These are phyloP conservation scores for Hippophae tibetana DNA, from an alignment of 306 rosid genomes.

Conservation along the genomic window DNA sequence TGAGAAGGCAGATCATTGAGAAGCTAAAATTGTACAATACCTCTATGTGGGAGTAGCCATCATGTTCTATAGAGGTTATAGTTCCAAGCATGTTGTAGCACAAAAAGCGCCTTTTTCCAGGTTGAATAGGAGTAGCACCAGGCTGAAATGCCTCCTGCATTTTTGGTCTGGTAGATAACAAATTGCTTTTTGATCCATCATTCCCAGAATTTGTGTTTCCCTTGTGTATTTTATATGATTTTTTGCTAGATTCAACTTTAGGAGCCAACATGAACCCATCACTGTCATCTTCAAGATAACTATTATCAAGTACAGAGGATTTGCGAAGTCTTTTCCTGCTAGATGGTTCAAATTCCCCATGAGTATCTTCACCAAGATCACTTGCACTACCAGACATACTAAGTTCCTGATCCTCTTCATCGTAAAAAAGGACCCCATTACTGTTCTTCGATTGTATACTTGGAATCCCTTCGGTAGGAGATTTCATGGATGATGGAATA, in stretches of 20 bases:
- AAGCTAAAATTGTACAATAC: conserved; percentile 19
- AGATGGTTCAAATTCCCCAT: conserved; percentile 48
- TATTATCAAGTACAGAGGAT: conserved; percentile 33
- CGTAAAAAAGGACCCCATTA: conserved; percentile 71
- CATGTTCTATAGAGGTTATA: conserved; percentile 71
- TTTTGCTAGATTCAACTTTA: conserved; percentile 55
- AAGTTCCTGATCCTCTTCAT: conserved; percentile 62
- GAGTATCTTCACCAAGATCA: conserved; percentile 67
- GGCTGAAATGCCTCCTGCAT: conserved; percentile 91
- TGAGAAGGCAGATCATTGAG: conserved; percentile 4
- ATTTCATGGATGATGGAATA: conserved; percentile 85
- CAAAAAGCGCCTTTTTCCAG: conserved; percentile 73
- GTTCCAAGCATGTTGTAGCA: conserved; percentile 94
- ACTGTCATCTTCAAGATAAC: conserved; percentile 35
- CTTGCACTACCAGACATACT: conserved; percentile 58
- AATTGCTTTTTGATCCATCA: conserved; percentile 29
- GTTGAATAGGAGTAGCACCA: conserved; percentile 74
- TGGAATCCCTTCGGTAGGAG: conserved; percentile 85
- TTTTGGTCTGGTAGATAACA: conserved; percentile 32
- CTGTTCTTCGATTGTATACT: conserved; percentile 36
- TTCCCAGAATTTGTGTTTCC: conserved; percentile 35
- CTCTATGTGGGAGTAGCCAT: conserved; percentile 91
- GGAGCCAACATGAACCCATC: conserved; percentile 36
- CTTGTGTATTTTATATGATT: conserved; percentile 30
- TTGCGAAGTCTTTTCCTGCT: conserved; percentile 67